A percentile compares a stretch with the other conserved stretches of the same genome.
Evolutionary conservation across 768 basidiomycete species (phyloP).

Genomic region (Leucocoprinus sp.): DNA sequence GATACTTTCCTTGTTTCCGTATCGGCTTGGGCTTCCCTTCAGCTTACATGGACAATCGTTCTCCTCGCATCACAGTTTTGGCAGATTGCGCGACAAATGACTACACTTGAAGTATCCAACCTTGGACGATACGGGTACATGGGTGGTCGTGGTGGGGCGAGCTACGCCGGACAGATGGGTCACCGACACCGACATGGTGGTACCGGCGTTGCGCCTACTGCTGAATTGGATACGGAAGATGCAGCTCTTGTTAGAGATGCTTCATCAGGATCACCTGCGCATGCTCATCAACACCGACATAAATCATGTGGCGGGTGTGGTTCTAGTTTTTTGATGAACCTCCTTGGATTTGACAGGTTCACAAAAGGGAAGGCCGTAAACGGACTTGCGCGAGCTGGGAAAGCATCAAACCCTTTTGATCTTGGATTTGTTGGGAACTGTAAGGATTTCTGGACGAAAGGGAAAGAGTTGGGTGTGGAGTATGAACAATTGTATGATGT

Average conservation of each 20-base stretch:
- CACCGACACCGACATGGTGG: conserved; percentile 46
- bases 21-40: conserved; percentile 79
- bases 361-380: conserved; percentile 85
- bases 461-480: conserved; percentile 80
- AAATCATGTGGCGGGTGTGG: conserved; percentile 33
- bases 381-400: conserved; percentile 70
- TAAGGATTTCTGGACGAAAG: conserved; percentile 90
- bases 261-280: conserved; percentile 19
- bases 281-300: conserved; percentile 38
- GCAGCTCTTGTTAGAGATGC: conserved; percentile 28
- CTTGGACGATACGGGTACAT: conserved; percentile 94
- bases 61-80: conserved; percentile 82
- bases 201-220: conserved; percentile 20
- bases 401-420: conserved; percentile 88
- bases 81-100: conserved; percentile 93
- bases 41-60: conserved; percentile 90
- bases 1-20: conserved; percentile 85
- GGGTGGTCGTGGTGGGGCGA: conserved; percentile 80
- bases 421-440: conserved; percentile 72
- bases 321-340: conserved; percentile 73
- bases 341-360: conserved; percentile 91
- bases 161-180: conserved; percentile 67
- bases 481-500: conserved; percentile 89
- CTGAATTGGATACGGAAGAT: conserved; percentile 42
- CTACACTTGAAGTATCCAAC: conserved; percentile 92